These are phyloP conservation scores for Echria macrotheca DNA, from an alignment of 495 filamentous ascomycete species.

Conservation along the genomic window DNA sequence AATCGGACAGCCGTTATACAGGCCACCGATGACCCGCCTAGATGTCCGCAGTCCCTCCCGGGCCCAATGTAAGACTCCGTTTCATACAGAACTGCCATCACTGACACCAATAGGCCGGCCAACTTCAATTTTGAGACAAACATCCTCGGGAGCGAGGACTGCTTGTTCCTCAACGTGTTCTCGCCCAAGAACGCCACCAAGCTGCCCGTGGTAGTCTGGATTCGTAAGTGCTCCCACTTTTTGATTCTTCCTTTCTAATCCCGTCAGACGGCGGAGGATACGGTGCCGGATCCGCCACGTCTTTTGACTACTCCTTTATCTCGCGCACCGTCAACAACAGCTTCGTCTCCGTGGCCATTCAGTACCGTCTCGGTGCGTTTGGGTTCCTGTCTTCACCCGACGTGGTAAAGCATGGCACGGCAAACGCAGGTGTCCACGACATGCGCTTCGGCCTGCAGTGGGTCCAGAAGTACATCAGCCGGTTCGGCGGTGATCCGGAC, in stretches of 20 bases:
- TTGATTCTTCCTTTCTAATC: neutral
- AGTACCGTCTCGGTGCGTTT: conserved; percentile 48
- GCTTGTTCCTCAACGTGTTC: conserved; percentile 46
- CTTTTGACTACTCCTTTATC: conserved; percentile 35
- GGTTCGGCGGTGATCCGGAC: conserved; percentile 63
- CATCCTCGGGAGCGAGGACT: conserved; percentile 43
- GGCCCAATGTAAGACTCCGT: conserved; percentile 17
- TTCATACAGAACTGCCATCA: neutral
- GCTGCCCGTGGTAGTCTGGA: conserved; percentile 36
- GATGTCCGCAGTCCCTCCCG: conserved; percentile 29
- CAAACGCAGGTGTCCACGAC: conserved; percentile 63
- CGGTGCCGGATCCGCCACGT: conserved; percentile 31
- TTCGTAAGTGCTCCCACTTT: conserved; percentile 23
- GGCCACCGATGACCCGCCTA: conserved; percentile 25
- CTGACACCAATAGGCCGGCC: conserved; percentile 2
- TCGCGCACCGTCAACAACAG: conserved; percentile 36
- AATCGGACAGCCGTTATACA: conserved; percentile 12
- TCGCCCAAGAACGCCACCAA: conserved; percentile 34
- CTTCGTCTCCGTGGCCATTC: conserved; percentile 38
- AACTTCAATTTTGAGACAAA: conserved; percentile 6
- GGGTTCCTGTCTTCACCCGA: conserved; percentile 43
- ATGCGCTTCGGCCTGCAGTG: conserved; percentile 66
- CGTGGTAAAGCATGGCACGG: conserved; percentile 37
- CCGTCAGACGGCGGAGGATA: conserved; percentile 36
- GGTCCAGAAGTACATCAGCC: conserved; percentile 63